Base-by-base conservation (phyloP, 305 asterid genomes). In the Ruellia speciosa region DNA sequence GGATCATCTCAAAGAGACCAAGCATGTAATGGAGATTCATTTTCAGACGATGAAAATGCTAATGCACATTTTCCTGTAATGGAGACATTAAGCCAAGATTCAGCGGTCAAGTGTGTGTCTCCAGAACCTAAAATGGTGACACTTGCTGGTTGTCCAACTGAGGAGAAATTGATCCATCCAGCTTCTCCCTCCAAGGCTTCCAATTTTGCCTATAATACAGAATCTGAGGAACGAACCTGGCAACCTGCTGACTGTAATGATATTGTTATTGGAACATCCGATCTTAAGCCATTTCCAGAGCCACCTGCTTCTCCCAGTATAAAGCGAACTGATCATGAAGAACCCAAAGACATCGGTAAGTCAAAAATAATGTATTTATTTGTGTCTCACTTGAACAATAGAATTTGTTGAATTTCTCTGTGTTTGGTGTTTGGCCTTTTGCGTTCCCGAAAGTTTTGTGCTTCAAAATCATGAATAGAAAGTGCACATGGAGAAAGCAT, bases 281-380 rank as follows among this genome's bases (percentile, higher is more conserved):
- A 73, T 62, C 67, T 68, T 39, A 40, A 62, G 46, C 66, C 71
- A 52, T 63, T 69, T 31, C 14, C 52, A 18, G 77, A 68, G 59
- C 65, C 41, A 54, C 58, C 59, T 72, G 71, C 73, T 7, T 64
- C 75, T 52, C 59, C 78, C 19, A 54, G 19, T 60, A 65, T 33
- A 56, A 19, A 57, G 39, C 74, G 50, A 68, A 57, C 71, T 69
- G 58, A 41, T 41, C 49, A 51, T 45, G 51, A 62, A 49, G 76
- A 63, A 37, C 58, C 79, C 50, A 54, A 63, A 45, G 81, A 64
- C 40, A 71, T 69, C 17, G 24, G 97, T 84, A 77, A 79, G 86
- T 43, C 67, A 28, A 9, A 65, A 51, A 5, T 8, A 18, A 59
- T 61, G 56, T 46, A 28, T 64, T 49, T 46, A 28, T 64, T 49